These are phyloP conservation scores for Saitozyma podzolica DNA, from an alignment of 768 basidiomycete genomes.

Conservation along the genomic window DNA sequence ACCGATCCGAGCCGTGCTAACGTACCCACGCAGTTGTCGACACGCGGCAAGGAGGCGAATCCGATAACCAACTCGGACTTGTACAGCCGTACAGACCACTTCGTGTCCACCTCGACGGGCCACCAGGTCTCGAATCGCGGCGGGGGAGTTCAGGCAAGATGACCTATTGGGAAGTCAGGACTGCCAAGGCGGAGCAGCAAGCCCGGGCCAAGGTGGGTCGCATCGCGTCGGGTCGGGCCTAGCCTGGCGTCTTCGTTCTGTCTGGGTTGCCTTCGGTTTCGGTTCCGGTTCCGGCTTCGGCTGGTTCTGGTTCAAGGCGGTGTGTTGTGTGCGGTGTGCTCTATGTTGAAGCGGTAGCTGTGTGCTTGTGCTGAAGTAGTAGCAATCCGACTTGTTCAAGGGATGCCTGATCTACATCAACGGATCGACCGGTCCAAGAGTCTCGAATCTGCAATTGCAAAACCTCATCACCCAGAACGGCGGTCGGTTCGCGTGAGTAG, in stretches of 20 bases:
- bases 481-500: constrained; percentile 35
- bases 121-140: constrained; percentile 45
- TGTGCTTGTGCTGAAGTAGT: constrained; percentile 4
- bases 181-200: constrained; percentile 41
- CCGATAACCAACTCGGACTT: constrained; percentile 49
- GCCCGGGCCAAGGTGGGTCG: constrained; percentile 33
- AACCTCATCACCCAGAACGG: constrained; percentile 42
- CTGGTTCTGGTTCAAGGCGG: neutral
- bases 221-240: too few species aligned
- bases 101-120: constrained; percentile 43
- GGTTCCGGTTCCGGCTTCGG: too few species aligned
- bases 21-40: constrained; percentile 20
- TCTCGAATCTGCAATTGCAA: constrained; percentile 45
- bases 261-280: too few species aligned
- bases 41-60: constrained; percentile 35
- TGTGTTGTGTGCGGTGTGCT: too few species aligned
- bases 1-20: too few species aligned
- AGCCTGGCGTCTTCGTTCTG: too few species aligned
- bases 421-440: constrained; percentile 39
- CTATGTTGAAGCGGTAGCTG: too few species aligned
- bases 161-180: constrained; percentile 46
- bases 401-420: constrained; percentile 46
- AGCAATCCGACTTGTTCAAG: constrained; percentile 20
- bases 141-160: constrained; percentile 35
- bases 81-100: constrained; percentile 42